phyloP scores from a whole-genome alignment of 2,329 filamentous ascomycete genomes.

The Phialocephala sp. region DNA sequence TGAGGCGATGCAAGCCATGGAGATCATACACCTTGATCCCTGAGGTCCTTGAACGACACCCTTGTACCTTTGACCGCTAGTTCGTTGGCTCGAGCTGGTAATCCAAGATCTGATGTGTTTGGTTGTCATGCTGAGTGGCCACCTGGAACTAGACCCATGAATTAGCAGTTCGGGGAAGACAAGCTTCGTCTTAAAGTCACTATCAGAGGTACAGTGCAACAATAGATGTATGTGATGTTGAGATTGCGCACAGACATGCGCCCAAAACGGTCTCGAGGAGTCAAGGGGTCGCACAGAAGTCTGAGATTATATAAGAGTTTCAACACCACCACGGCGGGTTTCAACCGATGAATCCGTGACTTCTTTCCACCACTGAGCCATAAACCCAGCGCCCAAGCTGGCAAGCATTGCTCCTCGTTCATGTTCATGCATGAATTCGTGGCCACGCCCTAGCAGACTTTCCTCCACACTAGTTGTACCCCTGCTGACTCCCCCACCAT shows the following conservation, averaged over 20 bases:
- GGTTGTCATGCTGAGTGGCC: constrained; percentile 31
- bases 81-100: constrained; percentile 36
- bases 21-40: constrained; percentile 42
- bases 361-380: constrained; percentile 16
- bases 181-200: constrained; percentile 35
- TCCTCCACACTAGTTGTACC: constrained; percentile 38
- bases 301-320: constrained; percentile 43
- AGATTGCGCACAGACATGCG: constrained; percentile 42
- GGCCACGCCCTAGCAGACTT: constrained; percentile 36
- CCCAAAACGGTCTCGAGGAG: constrained; percentile 41
- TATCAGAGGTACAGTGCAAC: constrained; percentile 32
- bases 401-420: constrained; percentile 38
- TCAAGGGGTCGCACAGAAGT: constrained; percentile 40
- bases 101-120: constrained; percentile 38
- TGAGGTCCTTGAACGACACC: constrained; percentile 31
- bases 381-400: constrained; percentile 30
- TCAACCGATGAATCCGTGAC: constrained; percentile 39
- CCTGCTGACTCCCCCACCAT: constrained; percentile 40
- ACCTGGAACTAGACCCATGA: constrained; percentile 21
- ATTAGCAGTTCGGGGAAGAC: constrained; percentile 18
- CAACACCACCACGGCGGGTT: constrained; percentile 39
- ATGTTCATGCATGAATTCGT: constrained; percentile 47
- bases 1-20: constrained; percentile 43
- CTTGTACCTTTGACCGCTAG: constrained; percentile 43
- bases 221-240: constrained; percentile 35